phyloP scores from a whole-genome alignment of 306 rosid species.

The Mimosa pudica region DNA sequence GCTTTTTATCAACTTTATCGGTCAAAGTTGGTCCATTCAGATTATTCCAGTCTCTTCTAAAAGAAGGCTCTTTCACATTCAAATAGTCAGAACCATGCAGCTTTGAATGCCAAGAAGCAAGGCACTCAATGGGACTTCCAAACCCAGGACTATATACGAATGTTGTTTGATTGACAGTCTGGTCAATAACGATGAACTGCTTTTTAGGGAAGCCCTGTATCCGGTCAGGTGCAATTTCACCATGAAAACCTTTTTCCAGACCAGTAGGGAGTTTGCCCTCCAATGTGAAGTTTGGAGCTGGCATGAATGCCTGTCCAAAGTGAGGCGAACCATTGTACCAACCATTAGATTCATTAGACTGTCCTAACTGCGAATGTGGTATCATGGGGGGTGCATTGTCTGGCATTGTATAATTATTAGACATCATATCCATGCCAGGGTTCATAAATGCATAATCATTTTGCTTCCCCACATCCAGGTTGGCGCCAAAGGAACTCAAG shows the following conservation, averaged over 20 bases:
- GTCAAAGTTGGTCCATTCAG: constrained; percentile 48
- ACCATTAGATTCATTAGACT: constrained; percentile 61
- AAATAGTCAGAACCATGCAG: constrained; percentile 35
- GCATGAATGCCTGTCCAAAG: constrained; percentile 53
- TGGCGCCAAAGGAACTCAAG: constrained; percentile 45
- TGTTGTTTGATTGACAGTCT: constrained; percentile 67
- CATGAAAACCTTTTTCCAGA: constrained; percentile 32
- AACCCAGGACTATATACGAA: constrained; percentile 61
- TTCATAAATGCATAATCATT: constrained; percentile 48
- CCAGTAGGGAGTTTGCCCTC: constrained; percentile 38
- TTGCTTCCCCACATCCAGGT: constrained; percentile 51
- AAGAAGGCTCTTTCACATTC: constrained; percentile 38
- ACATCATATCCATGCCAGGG: constrained; percentile 37
- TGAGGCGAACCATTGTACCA: constrained; percentile 75
- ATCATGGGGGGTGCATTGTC: constrained; percentile 39
- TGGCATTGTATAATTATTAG: constrained; percentile 48
- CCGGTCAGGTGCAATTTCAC: constrained; percentile 35
- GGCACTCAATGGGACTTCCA: constrained; percentile 55
- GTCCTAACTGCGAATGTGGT: constrained; percentile 53
- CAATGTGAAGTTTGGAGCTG: constrained; percentile 40
- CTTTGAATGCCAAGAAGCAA: constrained; percentile 56
- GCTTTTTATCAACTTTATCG: constrained; percentile 49
- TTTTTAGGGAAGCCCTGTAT: constrained; percentile 48
- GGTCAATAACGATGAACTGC: constrained; percentile 73
- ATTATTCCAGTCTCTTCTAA: constrained; percentile 41